Percentiles rank a stretch among this genome's conserved stretches.
Conservation (phyloP, 257 asterid species). For the Phtheirospermum japonicum region DNA sequence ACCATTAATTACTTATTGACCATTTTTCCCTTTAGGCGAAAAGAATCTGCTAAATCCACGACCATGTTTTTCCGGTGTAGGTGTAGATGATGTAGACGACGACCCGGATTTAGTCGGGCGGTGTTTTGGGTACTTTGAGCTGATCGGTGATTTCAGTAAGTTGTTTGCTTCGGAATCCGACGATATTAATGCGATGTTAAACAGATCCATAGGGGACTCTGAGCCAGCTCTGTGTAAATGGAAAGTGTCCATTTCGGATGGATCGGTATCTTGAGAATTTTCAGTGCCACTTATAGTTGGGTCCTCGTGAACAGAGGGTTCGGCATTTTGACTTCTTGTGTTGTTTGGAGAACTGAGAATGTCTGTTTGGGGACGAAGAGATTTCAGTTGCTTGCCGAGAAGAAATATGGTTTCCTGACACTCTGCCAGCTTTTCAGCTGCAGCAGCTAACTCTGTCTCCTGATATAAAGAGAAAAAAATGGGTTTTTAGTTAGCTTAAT, state of each 20-base stretch:
- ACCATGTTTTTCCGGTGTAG: constrained; percentile 15
- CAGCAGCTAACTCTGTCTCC: constrained; percentile 4
- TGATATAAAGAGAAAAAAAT: not conserved
- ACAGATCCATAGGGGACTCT: constrained; percentile 1
- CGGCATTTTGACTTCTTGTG: not conserved
- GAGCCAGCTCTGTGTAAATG: not conserved
- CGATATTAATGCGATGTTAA: not conserved
- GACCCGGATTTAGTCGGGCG: not conserved
- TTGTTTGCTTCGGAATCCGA: not conserved
- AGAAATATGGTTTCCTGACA: constrained; percentile 14
- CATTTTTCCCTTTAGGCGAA: not conserved
- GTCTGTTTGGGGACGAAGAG: constrained; percentile 8
- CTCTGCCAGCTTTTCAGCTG: constrained; percentile 14
- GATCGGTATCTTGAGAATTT: not conserved
- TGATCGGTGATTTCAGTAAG: not conserved
- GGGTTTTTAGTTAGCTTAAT: not conserved
- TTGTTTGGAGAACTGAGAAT: not conserved
- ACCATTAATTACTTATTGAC: not conserved
- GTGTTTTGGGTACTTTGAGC: not conserved
- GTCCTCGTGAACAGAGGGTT: not conserved
- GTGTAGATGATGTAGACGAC: constrained; percentile 1
- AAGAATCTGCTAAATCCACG: constrained; percentile 16
- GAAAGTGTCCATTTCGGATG: not conserved
- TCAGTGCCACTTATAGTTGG: constrained; percentile 5
- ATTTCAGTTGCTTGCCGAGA: constrained; percentile 6